Percentiles rank a stretch among this genome's conserved stretches.
phyloP scores from a whole-genome alignment of 2,329 filamentous ascomycete genomes.

The Aspergillus pseudonomiae region DNA sequence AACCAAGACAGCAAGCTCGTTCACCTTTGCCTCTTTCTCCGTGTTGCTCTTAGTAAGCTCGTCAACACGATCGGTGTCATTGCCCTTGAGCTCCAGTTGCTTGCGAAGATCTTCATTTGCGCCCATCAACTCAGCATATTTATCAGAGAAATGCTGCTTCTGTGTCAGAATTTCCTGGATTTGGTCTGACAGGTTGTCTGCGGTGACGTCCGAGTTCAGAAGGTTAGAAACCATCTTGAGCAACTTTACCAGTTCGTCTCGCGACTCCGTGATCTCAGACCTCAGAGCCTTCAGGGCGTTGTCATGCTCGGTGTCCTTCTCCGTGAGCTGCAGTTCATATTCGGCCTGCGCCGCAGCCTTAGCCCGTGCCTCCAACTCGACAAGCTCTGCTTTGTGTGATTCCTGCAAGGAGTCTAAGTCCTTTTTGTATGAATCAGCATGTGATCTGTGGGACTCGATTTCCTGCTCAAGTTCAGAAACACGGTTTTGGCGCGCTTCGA shows the following conservation, averaged over 20 bases:
- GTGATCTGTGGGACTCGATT: slow-evolving; percentile 58
- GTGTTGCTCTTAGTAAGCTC: slow-evolving; percentile 43
- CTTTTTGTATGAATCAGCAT: slow-evolving; percentile 57
- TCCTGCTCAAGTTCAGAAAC: slow-evolving; percentile 60
- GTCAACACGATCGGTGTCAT: slow-evolving; percentile 38
- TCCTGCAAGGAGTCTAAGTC: slow-evolving; percentile 57
- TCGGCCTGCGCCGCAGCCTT: slow-evolving; percentile 42
- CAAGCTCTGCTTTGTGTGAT: slow-evolving; percentile 52
- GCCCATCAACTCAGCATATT: slow-evolving; percentile 46
- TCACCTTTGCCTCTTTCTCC: slow-evolving; percentile 56
- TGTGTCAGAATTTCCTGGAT: slow-evolving; percentile 57
- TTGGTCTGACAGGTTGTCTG: slow-evolving; percentile 62
- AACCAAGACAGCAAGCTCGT: slow-evolving; percentile 56
- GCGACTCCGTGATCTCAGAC: slow-evolving; percentile 65
- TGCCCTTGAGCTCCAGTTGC: slow-evolving; percentile 41
- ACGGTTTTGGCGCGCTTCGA: slow-evolving; percentile 45
- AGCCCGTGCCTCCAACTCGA: slow-evolving; percentile 42
- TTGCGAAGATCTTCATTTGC: slow-evolving; percentile 43
- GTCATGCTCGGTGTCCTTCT: slow-evolving; percentile 64
- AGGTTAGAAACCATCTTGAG: slow-evolving; percentile 60
- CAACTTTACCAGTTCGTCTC: slow-evolving; percentile 66
- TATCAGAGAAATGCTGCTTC: slow-evolving; percentile 46
- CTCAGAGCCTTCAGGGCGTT: slow-evolving; percentile 62
- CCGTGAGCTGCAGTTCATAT: slow-evolving; percentile 39
- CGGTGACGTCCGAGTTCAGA: slow-evolving; percentile 55